These are phyloP conservation scores for Alloteropsis semialata DNA, from an alignment of 176 grass and related monocot species.

Conservation along the genomic window DNA sequence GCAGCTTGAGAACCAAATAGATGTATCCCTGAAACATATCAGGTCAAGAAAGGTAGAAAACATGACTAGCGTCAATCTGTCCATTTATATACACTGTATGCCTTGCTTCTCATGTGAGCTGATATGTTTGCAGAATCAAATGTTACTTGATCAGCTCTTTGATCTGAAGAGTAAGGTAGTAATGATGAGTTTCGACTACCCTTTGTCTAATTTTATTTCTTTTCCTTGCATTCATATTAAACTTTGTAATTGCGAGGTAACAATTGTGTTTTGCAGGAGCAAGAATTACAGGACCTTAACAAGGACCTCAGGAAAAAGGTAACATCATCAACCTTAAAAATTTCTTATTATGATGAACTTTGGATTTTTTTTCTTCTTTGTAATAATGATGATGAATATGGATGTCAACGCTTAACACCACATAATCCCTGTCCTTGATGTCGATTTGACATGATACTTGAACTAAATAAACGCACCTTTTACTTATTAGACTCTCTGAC, in stretches of 20 bases:
- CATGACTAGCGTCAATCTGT: background rate
- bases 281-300: conserved; percentile 66
- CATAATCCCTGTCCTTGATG: background rate
- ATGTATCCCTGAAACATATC: conserved; percentile 67
- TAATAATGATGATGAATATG: background rate
- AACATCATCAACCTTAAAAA: no score
- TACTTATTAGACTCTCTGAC: no score
- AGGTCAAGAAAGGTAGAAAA: conserved; percentile 65
- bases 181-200: background rate
- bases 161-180: conserved; percentile 87
- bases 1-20: conserved; percentile 77
- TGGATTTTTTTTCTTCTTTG: background rate
- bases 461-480: background rate
- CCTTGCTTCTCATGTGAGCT: background rate
- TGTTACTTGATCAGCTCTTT: conserved; percentile 73
- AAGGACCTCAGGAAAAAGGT: conserved; percentile 74
- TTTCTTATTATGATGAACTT: no score
- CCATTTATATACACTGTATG: background rate
- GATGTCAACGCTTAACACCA: background rate
- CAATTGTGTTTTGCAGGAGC: conserved; percentile 43
- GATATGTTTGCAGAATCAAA: conserved; percentile 52
- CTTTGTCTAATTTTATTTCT: conserved; percentile 2
- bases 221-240: background rate
- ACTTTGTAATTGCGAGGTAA: background rate
- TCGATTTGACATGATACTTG: background rate